Conservation (phyloP, 2,329 filamentous ascomycete genomes). For the Trichoderma simmonsii region DNA sequence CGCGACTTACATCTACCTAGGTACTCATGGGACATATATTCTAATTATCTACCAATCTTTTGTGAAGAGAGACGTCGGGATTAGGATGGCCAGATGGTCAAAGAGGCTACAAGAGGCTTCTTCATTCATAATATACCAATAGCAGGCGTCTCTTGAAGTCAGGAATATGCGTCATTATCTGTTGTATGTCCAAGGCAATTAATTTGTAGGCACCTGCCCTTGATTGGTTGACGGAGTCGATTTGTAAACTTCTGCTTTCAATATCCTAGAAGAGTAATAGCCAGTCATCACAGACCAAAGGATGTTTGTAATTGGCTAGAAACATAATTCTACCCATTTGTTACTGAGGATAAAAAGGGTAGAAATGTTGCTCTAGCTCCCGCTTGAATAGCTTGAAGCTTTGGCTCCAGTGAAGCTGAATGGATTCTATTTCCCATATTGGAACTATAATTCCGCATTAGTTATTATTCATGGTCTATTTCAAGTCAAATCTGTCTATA, state of each 20-base stretch:
- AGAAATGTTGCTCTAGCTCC: not conserved
- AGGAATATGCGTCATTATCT: not conserved
- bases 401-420: not conserved
- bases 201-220: not conserved
- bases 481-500: not conserved
- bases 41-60: not conserved
- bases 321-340: not conserved
- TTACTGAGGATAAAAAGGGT: not conserved
- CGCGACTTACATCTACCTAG: not conserved
- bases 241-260: not conserved
- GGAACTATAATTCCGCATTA: not conserved
- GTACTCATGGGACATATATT: not conserved
- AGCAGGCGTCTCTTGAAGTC: not conserved
- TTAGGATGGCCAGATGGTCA: not conserved
- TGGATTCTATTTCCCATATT: not conserved
- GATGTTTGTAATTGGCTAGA: not conserved
- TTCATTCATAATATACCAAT: no score
- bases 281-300: not conserved
- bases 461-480: not conserved
- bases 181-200: not conserved
- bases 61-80: not conserved
- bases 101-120: not conserved
- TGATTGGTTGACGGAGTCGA: not conserved
- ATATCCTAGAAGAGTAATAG: not conserved
- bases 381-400: not conserved